These are phyloP conservation scores for Corniculantispora saksenae DNA, from an alignment of 2,329 filamentous ascomycete genomes.

Conservation along the genomic window DNA sequence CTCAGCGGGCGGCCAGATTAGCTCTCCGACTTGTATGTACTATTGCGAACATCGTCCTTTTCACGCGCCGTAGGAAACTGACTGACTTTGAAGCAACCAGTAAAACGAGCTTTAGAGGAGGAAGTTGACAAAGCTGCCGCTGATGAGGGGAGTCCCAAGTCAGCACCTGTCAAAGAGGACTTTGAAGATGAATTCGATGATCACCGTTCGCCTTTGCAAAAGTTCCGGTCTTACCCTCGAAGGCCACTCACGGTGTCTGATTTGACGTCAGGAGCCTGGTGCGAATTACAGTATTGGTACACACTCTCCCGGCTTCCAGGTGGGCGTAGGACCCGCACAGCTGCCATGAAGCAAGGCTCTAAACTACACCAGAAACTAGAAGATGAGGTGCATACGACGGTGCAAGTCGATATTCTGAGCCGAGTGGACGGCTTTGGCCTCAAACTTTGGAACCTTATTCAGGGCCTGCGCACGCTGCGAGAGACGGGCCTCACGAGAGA, in stretches of 20 bases:
- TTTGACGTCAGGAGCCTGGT: slow-evolving; percentile 88
- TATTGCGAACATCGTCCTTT: neutral
- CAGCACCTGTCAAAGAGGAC: slow-evolving; percentile 23
- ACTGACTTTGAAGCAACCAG: slow-evolving; percentile 68
- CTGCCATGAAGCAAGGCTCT: slow-evolving; percentile 81
- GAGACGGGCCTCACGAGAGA: slow-evolving; percentile 73
- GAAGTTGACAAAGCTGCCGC: slow-evolving; percentile 16
- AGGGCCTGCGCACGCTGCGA: slow-evolving; percentile 74
- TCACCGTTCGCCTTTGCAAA: slow-evolving; percentile 63
- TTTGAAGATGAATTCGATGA: slow-evolving; percentile 31
- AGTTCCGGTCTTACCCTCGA: slow-evolving; percentile 75
- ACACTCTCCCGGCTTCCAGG: slow-evolving; percentile 70
- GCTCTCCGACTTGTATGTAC: slow-evolving; percentile 56
- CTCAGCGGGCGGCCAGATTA: neutral
- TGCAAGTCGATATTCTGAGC: slow-evolving; percentile 69
- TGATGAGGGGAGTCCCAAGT: neutral
- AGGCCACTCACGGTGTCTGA: slow-evolving; percentile 87
- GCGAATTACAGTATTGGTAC: slow-evolving; percentile 92
- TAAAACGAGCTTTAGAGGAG: slow-evolving; percentile 46
- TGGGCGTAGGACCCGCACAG: slow-evolving; percentile 73
- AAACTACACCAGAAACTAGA: slow-evolving; percentile 82
- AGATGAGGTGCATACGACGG: slow-evolving; percentile 77
- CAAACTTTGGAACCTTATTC: slow-evolving; percentile 86
- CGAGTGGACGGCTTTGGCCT: slow-evolving; percentile 83
- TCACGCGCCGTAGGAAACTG: slow-evolving; percentile 44